Evolutionary conservation across 1,139 yeast genomes (phyloP), one percentile per base, ranked within the genome.

Genomic region (Candida pseudoviswanathii): DNA sequence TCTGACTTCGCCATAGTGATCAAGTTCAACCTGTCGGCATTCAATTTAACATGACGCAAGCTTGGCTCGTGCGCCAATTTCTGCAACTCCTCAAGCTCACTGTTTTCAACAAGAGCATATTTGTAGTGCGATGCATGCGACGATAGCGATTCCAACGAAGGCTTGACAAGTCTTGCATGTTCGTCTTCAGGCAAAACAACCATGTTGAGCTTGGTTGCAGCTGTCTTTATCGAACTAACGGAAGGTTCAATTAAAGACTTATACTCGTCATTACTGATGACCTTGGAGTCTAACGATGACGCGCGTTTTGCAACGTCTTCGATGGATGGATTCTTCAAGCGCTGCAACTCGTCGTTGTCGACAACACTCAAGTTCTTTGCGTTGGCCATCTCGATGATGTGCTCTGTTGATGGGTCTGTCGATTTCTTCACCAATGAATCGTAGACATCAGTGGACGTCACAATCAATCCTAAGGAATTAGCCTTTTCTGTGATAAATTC

Each of bases 11-110:
- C 53, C 48, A 75, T 58, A 0, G 78, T 69, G 2, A 72, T 66
- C 49, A 73, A 64, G n/a, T 67, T 65, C 46, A 63, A 66, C 31
- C 53, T 64, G 43, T 72, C 75, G 2, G 78, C 78, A 21, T 66
- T 70, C 9, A 58, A 54, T 49, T 72, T 69, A 4, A 75, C 66
- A 45, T 70, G 73, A 41, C 61, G 66, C 50, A 70, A 60, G 26
- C 64, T 59, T 43, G 77, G 77, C 4, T 62, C 59, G 44, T 66
- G 53, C 0, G 75, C 74, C n/a, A 64, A 53, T 43, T 58, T 60
- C 4, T 51, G 48, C 43, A 70, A 55, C 5, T 54, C 52, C 3
- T 54, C 54, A 7, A 60, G 56, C 27, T 66, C 68, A 2, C 52
- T 50, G 6, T 51, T 44, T 9, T 43, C 27, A 2, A 56, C 29